Evolutionary conservation across 1,139 yeast genomes (phyloP).

Genomic region (Suhomyces wounanorum): DNA sequence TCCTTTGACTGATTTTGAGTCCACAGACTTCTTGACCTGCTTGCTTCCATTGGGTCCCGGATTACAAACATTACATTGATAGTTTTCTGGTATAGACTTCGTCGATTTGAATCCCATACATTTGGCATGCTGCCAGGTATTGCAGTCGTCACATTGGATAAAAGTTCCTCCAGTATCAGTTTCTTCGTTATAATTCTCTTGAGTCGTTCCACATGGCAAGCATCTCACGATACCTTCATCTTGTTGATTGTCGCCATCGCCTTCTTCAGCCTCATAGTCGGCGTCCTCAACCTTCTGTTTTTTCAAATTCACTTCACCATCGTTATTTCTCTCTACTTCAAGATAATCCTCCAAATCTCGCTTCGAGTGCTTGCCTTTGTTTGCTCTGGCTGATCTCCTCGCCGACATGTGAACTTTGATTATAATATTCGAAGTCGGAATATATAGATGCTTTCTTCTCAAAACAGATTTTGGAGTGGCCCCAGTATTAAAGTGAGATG

Average conservation of each 20-base stretch:
- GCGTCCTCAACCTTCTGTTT: conserved; percentile 5
- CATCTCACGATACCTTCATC: conserved; percentile 58
- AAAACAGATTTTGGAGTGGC: not conserved
- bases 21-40: conserved; percentile 1
- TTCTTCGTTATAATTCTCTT: conserved; percentile 61
- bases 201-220: conserved; percentile 63
- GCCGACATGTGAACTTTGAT: conserved; percentile 3
- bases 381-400: conserved; percentile 42
- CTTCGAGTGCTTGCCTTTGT: conserved; percentile 43
- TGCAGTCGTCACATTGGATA: conserved; percentile 79
- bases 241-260: conserved; percentile 1
- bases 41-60: conserved; percentile 6
- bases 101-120: conserved; percentile 58
- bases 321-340: not conserved
- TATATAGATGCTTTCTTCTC: not conserved
- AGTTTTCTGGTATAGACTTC: conserved; percentile 33
- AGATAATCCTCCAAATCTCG: conserved; percentile 27
- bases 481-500: not conserved
- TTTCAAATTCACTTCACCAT: not conserved
- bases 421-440: not conserved
- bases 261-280: conserved; percentile 1
- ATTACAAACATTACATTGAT: conserved; percentile 36
- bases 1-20: not conserved
- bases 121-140: conserved; percentile 81
- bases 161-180: conserved; percentile 63